Conservation (phyloP, 192 early-diverging fungal species). For the Backusella westeae region DNA sequence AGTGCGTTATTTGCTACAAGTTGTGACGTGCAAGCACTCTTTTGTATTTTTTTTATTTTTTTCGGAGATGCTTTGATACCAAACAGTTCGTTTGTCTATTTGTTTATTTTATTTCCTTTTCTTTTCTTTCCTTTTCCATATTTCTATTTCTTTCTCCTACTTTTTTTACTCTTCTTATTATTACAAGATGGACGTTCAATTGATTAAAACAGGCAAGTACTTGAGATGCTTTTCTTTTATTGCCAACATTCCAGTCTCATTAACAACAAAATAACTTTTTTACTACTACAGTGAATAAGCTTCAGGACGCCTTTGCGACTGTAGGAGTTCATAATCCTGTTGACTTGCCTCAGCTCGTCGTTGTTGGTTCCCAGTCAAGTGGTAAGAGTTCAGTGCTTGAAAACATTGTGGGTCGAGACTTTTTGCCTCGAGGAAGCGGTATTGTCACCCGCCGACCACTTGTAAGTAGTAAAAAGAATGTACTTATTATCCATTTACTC, state of each 20-base stretch:
- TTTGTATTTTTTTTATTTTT: not conserved
- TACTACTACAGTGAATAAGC: slow-evolving; percentile 64
- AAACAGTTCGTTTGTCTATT: not conserved
- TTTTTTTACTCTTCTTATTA: not conserved
- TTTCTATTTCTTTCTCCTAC: not conserved
- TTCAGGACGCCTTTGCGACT: slow-evolving; percentile 87
- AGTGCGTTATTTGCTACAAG: not conserved
- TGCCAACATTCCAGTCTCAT: no score
- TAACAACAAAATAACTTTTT: not conserved
- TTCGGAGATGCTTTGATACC: not conserved
- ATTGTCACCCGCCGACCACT: slow-evolving; percentile 98
- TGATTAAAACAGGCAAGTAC: slow-evolving; percentile 50
- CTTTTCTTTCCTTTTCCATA: not conserved
- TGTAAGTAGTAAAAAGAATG: slow-evolving; percentile 37
- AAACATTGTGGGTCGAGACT: slow-evolving; percentile 99
- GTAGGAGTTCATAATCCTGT: slow-evolving; percentile 89
- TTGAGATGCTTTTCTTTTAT: not conserved
- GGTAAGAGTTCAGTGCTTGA: slow-evolving; percentile 99
- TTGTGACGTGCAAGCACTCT: not conserved
- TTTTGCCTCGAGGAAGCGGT: slow-evolving; percentile 94
- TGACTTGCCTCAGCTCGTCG: slow-evolving; percentile 86
- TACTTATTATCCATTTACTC: not conserved
- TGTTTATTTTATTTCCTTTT: not conserved
- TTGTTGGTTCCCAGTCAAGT: slow-evolving; percentile 83
- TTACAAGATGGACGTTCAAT: slow-evolving; percentile 43